A percentile compares a stretch with the other conserved stretches of the same genome.
phyloP scores from a whole-genome alignment of 257 asterid genomes.

The Apocynum venetum region DNA sequence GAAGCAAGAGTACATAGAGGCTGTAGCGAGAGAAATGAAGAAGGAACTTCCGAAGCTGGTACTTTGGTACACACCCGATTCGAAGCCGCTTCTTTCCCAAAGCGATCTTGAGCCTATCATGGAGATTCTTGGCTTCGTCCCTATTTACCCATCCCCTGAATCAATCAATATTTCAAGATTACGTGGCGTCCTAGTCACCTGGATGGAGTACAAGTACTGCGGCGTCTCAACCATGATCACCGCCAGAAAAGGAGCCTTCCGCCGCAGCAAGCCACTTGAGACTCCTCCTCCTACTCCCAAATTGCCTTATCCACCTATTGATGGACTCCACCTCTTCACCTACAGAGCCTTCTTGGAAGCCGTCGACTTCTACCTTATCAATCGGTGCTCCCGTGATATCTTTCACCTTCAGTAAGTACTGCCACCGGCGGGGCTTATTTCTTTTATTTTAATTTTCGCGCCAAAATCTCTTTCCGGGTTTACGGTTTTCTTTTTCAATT shows the following conservation, averaged over 20 bases:
- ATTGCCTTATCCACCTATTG: not conserved
- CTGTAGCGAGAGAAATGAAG: too few relatives aligned
- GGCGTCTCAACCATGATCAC: not conserved
- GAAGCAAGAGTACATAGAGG: too few relatives aligned
- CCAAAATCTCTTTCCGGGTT: too few relatives aligned
- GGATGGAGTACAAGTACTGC: not conserved
- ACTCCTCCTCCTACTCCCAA: not conserved
- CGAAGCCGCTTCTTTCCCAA: too few relatives aligned
- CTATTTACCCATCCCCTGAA: too few relatives aligned
- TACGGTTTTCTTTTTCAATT: too few relatives aligned
- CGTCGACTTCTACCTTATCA: not conserved
- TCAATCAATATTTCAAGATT: not conserved
- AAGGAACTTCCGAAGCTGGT: too few relatives aligned
- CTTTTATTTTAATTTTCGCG: not conserved
- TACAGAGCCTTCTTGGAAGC: conserved; percentile 3
- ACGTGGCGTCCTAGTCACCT: not conserved
- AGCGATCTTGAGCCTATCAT: too few relatives aligned
- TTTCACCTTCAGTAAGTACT: conserved; percentile 9
- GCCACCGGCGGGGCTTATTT: not conserved
- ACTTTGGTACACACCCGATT: too few relatives aligned
- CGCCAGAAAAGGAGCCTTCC: not conserved
- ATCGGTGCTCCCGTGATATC: not conserved
- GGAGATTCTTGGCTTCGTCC: too few relatives aligned
- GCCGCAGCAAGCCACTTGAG: not conserved
- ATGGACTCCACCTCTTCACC: conserved; percentile 5